A percentile compares a stretch with the other conserved stretches of the same genome.
These are phyloP conservation scores for Metarhizium humberi DNA, from an alignment of 2,329 filamentous ascomycete species.

Conservation along the genomic window DNA sequence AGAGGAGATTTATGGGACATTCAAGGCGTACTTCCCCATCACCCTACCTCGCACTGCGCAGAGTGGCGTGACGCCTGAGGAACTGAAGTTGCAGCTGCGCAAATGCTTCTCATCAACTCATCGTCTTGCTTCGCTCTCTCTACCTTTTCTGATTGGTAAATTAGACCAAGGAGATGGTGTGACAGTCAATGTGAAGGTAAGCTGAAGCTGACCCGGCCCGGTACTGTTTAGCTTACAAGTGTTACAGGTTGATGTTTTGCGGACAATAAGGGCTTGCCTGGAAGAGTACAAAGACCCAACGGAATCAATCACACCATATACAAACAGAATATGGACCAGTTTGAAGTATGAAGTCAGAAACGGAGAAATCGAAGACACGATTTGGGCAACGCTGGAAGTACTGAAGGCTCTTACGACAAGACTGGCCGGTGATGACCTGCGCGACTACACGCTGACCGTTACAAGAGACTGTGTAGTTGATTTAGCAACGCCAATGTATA, in stretches of 20 bases:
- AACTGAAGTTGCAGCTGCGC: slow-evolving; percentile 44
- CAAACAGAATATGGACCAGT: slow-evolving; percentile 46
- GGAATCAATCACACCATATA: slow-evolving; percentile 37
- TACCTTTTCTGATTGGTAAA: slow-evolving; percentile 47
- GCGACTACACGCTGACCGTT: slow-evolving; percentile 36
- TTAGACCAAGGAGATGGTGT: slow-evolving; percentile 50
- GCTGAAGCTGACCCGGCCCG: background rate
- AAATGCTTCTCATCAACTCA: slow-evolving; percentile 43
- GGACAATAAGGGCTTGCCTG: slow-evolving; percentile 45
- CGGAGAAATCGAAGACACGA: slow-evolving; percentile 47
- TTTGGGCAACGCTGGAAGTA: slow-evolving; percentile 46
- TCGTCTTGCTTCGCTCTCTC: slow-evolving; percentile 32
- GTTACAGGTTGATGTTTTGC: slow-evolving; percentile 41
- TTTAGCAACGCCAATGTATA: slow-evolving; percentile 42
- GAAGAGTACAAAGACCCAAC: slow-evolving; percentile 36
- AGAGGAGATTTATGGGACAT: slow-evolving; percentile 42
- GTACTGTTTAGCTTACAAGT: background rate
- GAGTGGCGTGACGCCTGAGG: slow-evolving; percentile 44
- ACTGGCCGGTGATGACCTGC: slow-evolving; percentile 34
- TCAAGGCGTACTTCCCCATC: slow-evolving; percentile 53
- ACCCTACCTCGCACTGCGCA: slow-evolving; percentile 42
- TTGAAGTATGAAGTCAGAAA: slow-evolving; percentile 55
- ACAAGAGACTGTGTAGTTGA: slow-evolving; percentile 46
- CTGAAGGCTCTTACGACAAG: slow-evolving; percentile 39
- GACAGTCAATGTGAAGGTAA: slow-evolving; percentile 47